Base-by-base conservation (phyloP, 2,329 filamentous ascomycete genomes). In the Xylariaceae sp. region DNA sequence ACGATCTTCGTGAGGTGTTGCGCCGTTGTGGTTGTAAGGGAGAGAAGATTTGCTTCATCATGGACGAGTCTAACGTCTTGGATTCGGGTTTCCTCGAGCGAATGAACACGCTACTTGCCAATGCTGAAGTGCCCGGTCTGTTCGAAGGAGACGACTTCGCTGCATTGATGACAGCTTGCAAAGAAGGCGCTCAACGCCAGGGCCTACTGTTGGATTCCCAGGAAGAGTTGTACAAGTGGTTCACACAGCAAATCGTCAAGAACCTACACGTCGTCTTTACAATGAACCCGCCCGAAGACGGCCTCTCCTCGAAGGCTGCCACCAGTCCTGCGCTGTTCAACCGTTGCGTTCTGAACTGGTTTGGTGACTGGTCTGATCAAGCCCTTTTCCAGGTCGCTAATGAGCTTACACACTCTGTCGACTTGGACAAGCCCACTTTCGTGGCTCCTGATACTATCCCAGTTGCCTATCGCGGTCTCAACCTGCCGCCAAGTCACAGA, bases 221-320 rank as follows among this genome's bases (percentile, higher is more conserved):
- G 67, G 95, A 99, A 77, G 94, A 99, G 75, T 81, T 99, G n/a
- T 99, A 99, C 82, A 97, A 97, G 78, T 99, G 94, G 94, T 99
- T 99, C 78, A 99, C 95, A 0, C 90, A 96, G 69, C 94, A 99
- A 74, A 97, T 99, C 69, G 90, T 99, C 73, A 96, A 96, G 80
- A 99, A 99, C 71, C 78, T 99, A 47, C 94, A 99, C 70, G 94
- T 99, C 52, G 94, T 99, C 18, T 99, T 99, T 74, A 99, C 94
- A 2, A 99, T 99, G 94, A 99, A 99, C 74, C 94, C 94, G 11
- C 95, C 94, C 0, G 91, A 97, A 71, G 94, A 94, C 67, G 93
- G 94, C 0, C 78, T 99, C 7, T 94, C 90, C 1, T 96, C 92
- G 37, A 97, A 97, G 78, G 94, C 94, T 58, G 95, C 94, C 34